Conservation (phyloP, 495 filamentous ascomycete species). For the Aspergillus saccharolyticus region DNA sequence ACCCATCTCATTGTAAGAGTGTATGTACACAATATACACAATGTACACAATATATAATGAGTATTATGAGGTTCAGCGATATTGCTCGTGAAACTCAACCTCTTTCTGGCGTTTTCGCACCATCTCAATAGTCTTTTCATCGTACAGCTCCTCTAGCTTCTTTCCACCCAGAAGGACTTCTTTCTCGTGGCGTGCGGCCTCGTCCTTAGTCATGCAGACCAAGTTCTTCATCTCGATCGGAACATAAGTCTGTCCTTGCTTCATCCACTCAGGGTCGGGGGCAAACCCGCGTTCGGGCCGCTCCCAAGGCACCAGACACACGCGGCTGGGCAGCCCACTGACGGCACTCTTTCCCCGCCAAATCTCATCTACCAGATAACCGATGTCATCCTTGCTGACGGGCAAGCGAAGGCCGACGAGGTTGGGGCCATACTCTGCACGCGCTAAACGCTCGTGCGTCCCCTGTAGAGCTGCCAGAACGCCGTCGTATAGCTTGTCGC, state of each 20-base stretch:
- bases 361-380: slow-evolving; percentile 85
- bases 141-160: slow-evolving; percentile 60
- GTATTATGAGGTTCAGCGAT: slow-evolving; percentile 2
- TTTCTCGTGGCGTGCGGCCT: slow-evolving; percentile 73
- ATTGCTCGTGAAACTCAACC: slow-evolving; percentile 10
- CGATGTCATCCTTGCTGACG: slow-evolving; percentile 70
- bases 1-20: no score
- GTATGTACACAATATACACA: no score
- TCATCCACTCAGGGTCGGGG: slow-evolving; percentile 33
- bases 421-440: slow-evolving; percentile 52
- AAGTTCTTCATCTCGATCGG: slow-evolving; percentile 63
- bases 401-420: slow-evolving; percentile 69
- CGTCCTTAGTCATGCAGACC: slow-evolving; percentile 96
- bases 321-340: slow-evolving; percentile 70
- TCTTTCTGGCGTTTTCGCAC: slow-evolving; percentile 13
- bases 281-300: slow-evolving; percentile 48
- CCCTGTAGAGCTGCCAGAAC: slow-evolving; percentile 68
- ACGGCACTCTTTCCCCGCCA: slow-evolving; percentile 79
- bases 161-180: slow-evolving; percentile 46
- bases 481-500: slow-evolving; percentile 86
- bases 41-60: no score
- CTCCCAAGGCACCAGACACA: slow-evolving; percentile 74
- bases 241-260: slow-evolving; percentile 65
- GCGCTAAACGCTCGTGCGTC: slow-evolving; percentile 65
- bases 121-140: slow-evolving; percentile 33